Conservation (phyloP, 768 basidiomycete genomes). For the Sporobolomyces phaffii region DNA sequence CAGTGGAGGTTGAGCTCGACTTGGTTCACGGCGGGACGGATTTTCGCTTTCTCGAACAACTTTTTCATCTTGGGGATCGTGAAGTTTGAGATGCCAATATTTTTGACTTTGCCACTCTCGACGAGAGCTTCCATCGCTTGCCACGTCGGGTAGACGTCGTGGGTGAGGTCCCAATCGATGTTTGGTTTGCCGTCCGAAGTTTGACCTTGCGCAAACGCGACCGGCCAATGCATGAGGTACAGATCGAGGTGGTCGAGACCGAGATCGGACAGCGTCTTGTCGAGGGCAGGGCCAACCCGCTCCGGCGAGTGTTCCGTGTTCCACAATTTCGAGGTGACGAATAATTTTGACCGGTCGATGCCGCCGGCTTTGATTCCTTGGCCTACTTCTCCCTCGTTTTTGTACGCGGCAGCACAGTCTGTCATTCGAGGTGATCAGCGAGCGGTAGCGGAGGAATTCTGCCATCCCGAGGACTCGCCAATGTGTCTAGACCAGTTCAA, state of each 20-base stretch:
- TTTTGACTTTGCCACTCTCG: conserved; percentile 59
- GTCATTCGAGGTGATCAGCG: not conserved
- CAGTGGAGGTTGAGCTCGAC: conserved; percentile 47
- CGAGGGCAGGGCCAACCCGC: conserved; percentile 63
- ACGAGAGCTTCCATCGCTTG: conserved; percentile 66
- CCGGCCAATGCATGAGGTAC: conserved; percentile 74
- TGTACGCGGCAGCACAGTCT: conserved; percentile 63
- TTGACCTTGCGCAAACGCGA: conserved; percentile 53
- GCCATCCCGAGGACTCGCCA: not conserved
- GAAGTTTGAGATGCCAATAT: conserved; percentile 78
- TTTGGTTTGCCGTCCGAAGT: conserved; percentile 1
- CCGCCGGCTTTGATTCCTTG: conserved; percentile 59
- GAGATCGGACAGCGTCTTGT: conserved; percentile 66
- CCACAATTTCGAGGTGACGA: conserved; percentile 64
- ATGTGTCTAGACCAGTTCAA: conserved; percentile 9
- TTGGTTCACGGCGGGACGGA: conserved; percentile 55
- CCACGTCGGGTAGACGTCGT: conserved; percentile 55
- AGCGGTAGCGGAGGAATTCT: no score
- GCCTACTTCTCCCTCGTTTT: conserved; percentile 65
- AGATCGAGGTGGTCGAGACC: conserved; percentile 71
- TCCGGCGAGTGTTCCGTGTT: conserved; percentile 64
- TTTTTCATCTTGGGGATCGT: conserved; percentile 8
- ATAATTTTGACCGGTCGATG: conserved; percentile 70
- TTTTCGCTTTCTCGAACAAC: conserved; percentile 23
- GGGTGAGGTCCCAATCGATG: conserved; percentile 22